These are phyloP conservation scores for Panicum hallii DNA, from an alignment of 202 grass and related monocot genomes.

Conservation along the genomic window DNA sequence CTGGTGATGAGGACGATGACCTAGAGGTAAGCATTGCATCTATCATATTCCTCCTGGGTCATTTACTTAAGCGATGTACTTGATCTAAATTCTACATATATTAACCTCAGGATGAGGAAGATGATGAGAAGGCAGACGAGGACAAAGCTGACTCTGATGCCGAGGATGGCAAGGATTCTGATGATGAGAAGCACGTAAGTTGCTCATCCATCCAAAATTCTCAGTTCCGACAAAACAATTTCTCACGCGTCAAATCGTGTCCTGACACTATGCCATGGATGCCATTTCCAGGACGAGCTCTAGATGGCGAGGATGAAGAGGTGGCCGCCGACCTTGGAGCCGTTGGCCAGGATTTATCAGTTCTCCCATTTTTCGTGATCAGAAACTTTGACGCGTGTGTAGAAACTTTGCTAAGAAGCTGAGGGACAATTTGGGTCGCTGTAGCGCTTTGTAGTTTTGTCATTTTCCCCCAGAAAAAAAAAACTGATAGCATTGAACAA, in stretches of 20 bases:
- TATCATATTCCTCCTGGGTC: neutral
- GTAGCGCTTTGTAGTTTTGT: constrained; percentile 38
- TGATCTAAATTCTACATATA: neutral
- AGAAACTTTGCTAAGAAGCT: constrained; percentile 31
- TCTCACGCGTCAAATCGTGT: neutral
- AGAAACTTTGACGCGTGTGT: constrained; percentile 44
- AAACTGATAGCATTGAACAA: constrained; percentile 33
- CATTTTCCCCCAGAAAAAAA: constrained; percentile 10
- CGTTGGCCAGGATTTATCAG: constrained; percentile 22
- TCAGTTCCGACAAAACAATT: neutral
- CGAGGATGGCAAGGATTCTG: constrained; percentile 61
- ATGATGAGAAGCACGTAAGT: constrained; percentile 74
- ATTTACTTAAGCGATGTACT: neutral
- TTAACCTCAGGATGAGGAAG: constrained; percentile 50
- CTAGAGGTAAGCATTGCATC: constrained; percentile 46
- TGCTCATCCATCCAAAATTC: neutral
- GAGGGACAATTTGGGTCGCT: constrained; percentile 26
- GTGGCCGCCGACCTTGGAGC: neutral
- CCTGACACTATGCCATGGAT: constrained; percentile 22
- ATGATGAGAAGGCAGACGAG: constrained; percentile 44
- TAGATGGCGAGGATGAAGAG: constrained; percentile 53
- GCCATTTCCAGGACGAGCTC: constrained; percentile 68
- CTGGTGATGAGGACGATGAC: constrained; percentile 57
- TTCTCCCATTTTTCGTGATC: constrained; percentile 34
- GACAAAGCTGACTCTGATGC: constrained; percentile 53